A percentile compares a stretch with the other conserved stretches of the same genome.
phyloP scores from a whole-genome alignment of 169 alveolate genomes.

The Plasmodium cynomolgi region DNA sequence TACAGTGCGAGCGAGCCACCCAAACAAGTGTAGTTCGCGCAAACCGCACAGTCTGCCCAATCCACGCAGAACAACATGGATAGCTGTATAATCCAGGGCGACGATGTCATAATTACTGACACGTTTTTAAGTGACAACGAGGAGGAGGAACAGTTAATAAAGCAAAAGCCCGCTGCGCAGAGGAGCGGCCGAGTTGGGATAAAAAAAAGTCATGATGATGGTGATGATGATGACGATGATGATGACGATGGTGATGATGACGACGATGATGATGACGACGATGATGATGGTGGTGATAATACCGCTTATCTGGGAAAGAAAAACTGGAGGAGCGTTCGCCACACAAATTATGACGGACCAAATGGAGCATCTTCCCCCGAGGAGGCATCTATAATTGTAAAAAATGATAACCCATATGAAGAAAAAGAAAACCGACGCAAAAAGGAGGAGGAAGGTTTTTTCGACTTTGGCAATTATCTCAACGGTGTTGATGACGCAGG shows the following conservation, averaged over 20 bases:
- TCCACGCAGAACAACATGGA: slow-evolving; percentile 15
- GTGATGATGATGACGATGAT: neutral
- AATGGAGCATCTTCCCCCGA: neutral
- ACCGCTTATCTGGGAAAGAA: neutral
- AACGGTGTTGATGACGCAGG: neutral
- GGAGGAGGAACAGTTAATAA: slow-evolving; percentile 10
- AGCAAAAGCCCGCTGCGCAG: neutral
- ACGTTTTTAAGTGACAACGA: slow-evolving; percentile 25
- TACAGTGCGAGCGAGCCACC: neutral
- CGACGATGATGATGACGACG: neutral
- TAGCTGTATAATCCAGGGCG: slow-evolving; percentile 13
- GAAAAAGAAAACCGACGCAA: neutral
- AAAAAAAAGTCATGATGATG: neutral
- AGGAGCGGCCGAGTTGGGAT: neutral
- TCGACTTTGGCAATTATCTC: slow-evolving; percentile 41
- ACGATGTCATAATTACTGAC: slow-evolving; percentile 37
- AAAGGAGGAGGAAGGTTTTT: neutral
- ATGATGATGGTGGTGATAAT: neutral
- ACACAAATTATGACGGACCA: neutral
- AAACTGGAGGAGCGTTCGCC: neutral
- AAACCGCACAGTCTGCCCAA: neutral
- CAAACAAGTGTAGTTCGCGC: neutral
- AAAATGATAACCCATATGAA: neutral
- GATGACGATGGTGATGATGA: too few species aligned
- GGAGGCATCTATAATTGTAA: neutral